Percentiles rank a stretch among this genome's conserved stretches.
Conservation (phyloP, 2,329 filamentous ascomycete species). For the Cylindrodendrum hubeiense region DNA sequence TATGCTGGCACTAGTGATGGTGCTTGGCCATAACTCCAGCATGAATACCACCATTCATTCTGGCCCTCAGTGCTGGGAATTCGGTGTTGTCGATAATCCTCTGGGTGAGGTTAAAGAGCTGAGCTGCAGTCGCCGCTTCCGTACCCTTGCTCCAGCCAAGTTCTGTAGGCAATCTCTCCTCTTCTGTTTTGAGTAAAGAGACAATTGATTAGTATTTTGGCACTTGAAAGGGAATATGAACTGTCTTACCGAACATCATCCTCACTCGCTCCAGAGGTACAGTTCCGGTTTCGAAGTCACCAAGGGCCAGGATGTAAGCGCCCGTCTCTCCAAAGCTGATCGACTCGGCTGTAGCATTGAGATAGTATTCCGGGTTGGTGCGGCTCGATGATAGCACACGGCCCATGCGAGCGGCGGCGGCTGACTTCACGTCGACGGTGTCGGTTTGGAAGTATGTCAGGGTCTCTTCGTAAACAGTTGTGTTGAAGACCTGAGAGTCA, state of each 20-base stretch:
- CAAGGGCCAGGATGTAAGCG: slow-evolving; percentile 7
- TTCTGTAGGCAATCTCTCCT: background rate
- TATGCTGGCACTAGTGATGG: too few species aligned
- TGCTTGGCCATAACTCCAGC: slow-evolving; percentile 35
- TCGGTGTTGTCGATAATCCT: background rate
- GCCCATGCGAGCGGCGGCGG: slow-evolving; percentile 1
- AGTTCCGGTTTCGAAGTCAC: background rate
- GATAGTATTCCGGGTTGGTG: slow-evolving; percentile 6
- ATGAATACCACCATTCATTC: slow-evolving; percentile 20
- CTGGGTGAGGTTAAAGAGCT: slow-evolving; percentile 4
- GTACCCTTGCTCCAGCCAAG: slow-evolving; percentile 2
- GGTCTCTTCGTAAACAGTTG: slow-evolving; percentile 1
- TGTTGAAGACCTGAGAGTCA: slow-evolving; percentile 14
- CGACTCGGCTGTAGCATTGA: background rate
- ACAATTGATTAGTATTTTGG: background rate
- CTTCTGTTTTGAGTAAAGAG: background rate
- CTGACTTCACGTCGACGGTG: background rate
- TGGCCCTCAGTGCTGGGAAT: background rate
- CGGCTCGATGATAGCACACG: background rate
- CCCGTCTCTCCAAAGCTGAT: slow-evolving; percentile 8
- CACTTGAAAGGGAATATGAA: background rate
- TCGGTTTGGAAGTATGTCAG: background rate
- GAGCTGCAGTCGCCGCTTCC: background rate
- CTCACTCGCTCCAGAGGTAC: slow-evolving; percentile 3
- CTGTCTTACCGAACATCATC: slow-evolving; percentile 11